Conservation (phyloP, 352 stramenopile genomes). For the Phytopythium litorale region DNA sequence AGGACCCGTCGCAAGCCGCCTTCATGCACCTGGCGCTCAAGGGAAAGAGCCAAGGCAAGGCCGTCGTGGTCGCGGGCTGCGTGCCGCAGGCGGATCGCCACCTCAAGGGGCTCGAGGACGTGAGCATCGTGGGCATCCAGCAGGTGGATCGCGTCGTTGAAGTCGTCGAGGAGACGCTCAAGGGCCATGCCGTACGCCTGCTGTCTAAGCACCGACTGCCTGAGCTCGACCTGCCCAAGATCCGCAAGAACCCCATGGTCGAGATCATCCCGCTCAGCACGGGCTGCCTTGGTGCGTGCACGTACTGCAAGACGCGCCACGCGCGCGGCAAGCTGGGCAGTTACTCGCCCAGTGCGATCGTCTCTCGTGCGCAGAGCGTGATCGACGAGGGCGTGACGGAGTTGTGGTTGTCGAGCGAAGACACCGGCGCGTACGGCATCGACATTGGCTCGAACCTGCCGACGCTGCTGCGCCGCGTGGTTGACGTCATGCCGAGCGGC, state of each 20-base stretch:
- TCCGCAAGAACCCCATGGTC: constrained; percentile 90
- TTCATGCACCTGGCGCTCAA: constrained; percentile 90
- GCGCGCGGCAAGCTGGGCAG: constrained; percentile 88
- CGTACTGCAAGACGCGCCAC: constrained; percentile 93
- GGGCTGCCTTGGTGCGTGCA: constrained; percentile 90
- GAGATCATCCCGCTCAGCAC: constrained; percentile 92
- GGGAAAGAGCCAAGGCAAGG: constrained; percentile 70
- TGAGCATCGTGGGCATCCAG: constrained; percentile 89
- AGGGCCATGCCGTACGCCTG: constrained; percentile 86
- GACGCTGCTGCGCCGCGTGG: constrained; percentile 59
- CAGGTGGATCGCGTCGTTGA: constrained; percentile 91
- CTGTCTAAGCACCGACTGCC: constrained; percentile 81
- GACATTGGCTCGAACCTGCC: constrained; percentile 84
- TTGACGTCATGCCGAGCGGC: constrained; percentile 57
- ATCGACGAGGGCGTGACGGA: constrained; percentile 84
- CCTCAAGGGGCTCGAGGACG: constrained; percentile 74
- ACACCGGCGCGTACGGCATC: constrained; percentile 91
- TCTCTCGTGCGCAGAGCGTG: constrained; percentile 58
- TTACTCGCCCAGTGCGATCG: constrained; percentile 81
- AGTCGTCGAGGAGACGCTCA: constrained; percentile 90
- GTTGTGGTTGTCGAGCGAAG: constrained; percentile 91
- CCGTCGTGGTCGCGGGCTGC: constrained; percentile 89
- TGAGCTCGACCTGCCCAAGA: constrained; percentile 88
- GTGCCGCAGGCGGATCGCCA: constrained; percentile 89
- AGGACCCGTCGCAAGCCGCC: constrained; percentile 88